Base-by-base conservation (phyloP, 1,139 yeast genomes). In the Hyphopichia khmerensis region DNA sequence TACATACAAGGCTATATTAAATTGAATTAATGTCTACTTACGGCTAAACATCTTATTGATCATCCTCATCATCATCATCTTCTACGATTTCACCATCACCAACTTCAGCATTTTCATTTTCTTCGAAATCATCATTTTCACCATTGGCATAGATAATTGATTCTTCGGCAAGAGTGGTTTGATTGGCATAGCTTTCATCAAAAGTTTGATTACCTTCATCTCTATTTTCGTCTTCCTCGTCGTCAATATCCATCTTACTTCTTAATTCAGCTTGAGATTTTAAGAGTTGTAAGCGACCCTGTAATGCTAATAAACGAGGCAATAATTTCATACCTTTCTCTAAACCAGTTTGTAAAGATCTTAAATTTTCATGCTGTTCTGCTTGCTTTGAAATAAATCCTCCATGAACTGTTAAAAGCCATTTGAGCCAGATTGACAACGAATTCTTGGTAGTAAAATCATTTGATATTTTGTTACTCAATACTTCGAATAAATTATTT, bases 361-460 rank as follows among this genome's bases (percentile, higher is more conserved):
- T 65, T 45, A 72, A 57, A 45, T 62, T 53, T 1, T 55, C 64
- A n/a, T 59, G 49, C 33, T 64, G 64, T 9, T 61, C 67, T 3
- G 57, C 40, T 35, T 65, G 65, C 41, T 60, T 60, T 14, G 72
- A 62, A 19, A 77, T 56, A 30, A 65, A 53, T 1, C 71, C 69
- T 13, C 82, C 82, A 46, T 75, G 72, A 11, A 67, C 53, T 26
- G 78, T 57, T 33, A 79, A 59, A 10, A 77, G 45, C 76, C 78
- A 75, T 53, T 75, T 75, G 45, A 79, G 61, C 84, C 83, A 79
- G 14, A 71, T 42, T 3, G 72, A 64, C 33, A 69, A 55, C 4
- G 62, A 51, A 6, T 62, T 48, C 33, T 62, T 61, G 32, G 60
- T 60, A 4, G 72, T 59, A 5, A 75, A 67, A 38, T 64, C 65